Percentiles rank a stretch among this genome's conserved stretches.
These are phyloP conservation scores for Houttuynia cordata DNA, from an alignment of 164 flowering plant genomes.

Conservation along the genomic window DNA sequence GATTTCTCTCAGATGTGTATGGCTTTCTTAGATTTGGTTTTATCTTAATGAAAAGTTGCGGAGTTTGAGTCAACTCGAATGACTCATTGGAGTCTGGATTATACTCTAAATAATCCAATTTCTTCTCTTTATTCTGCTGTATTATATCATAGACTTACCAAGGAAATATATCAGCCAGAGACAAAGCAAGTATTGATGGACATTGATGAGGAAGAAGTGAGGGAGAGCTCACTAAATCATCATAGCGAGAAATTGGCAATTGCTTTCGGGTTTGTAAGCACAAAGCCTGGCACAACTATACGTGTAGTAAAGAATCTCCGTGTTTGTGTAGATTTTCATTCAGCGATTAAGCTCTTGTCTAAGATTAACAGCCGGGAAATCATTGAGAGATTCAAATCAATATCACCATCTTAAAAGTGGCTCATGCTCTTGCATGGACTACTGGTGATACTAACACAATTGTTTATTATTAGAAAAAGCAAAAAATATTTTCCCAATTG, in stretches of 20 bases:
- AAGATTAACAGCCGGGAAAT: conserved; percentile 6
- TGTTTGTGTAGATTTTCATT: conserved; percentile 8
- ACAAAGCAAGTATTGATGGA: conserved; percentile 6
- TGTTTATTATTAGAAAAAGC: too few relatives aligned
- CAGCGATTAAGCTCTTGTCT: conserved; percentile 4
- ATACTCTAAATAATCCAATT: too few relatives aligned
- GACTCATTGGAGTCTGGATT: too few relatives aligned
- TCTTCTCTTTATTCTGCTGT: too few relatives aligned
- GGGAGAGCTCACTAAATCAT: conserved; percentile 7
- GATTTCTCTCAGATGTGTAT: too few relatives aligned
- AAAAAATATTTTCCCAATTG: too few relatives aligned
- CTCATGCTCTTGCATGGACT: conserved; percentile 9
- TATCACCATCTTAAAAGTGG: conserved; percentile 9
- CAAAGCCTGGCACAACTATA: conserved; percentile 8
- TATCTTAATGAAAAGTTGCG: too few relatives aligned
- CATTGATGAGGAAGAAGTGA: conserved; percentile 10
- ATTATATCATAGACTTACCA: background rate
- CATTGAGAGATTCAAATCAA: conserved; percentile 7
- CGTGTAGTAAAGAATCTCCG: conserved; percentile 7
- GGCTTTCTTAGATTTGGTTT: too few relatives aligned
- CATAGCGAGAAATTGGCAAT: conserved; percentile 12
- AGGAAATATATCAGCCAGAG: conserved; percentile 6
- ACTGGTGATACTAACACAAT: conserved; percentile 6
- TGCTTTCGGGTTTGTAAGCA: conserved; percentile 8
- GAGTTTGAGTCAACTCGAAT: too few relatives aligned